phyloP scores from a whole-genome alignment of 2,329 filamentous ascomycete species.

The Ophiocordyceps unilateralis region DNA sequence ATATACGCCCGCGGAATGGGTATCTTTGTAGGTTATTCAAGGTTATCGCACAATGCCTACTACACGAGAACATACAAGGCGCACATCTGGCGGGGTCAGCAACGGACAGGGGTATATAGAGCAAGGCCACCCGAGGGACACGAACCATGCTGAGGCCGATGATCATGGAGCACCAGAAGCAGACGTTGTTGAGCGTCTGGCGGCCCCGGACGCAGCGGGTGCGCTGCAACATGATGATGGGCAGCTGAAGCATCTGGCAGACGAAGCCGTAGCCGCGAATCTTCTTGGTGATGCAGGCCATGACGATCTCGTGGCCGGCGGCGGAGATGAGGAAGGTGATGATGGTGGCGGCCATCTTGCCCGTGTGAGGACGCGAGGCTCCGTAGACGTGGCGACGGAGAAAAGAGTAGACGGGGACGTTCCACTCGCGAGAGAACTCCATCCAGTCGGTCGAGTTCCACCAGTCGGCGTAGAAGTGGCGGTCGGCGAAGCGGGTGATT shows the following conservation, averaged over 20 bases:
- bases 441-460: constrained; percentile 78
- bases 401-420: constrained; percentile 93
- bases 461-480: constrained; percentile 77
- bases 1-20: neutral
- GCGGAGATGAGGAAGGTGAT: constrained; percentile 88
- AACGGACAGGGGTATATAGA: neutral
- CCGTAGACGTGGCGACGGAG: constrained; percentile 88
- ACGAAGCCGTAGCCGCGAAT: constrained; percentile 84
- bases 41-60: neutral
- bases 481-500: constrained; percentile 81
- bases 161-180: constrained; percentile 89
- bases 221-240: constrained; percentile 82
- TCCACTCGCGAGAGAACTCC: constrained; percentile 93
- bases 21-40: neutral
- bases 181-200: constrained; percentile 70
- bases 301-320: constrained; percentile 82
- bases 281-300: constrained; percentile 97
- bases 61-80: constrained; percentile 27
- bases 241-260: constrained; percentile 91
- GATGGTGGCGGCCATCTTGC: constrained; percentile 59
- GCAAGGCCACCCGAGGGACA: constrained; percentile 5
- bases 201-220: constrained; percentile 58
- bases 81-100: constrained; percentile 25
- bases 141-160: constrained; percentile 64
- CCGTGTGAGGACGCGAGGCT: constrained; percentile 60